Percentiles rank a stretch among this genome's conserved stretches.
Conservation (phyloP, 768 basidiomycete genomes). For the Tulasnella sp. region DNA sequence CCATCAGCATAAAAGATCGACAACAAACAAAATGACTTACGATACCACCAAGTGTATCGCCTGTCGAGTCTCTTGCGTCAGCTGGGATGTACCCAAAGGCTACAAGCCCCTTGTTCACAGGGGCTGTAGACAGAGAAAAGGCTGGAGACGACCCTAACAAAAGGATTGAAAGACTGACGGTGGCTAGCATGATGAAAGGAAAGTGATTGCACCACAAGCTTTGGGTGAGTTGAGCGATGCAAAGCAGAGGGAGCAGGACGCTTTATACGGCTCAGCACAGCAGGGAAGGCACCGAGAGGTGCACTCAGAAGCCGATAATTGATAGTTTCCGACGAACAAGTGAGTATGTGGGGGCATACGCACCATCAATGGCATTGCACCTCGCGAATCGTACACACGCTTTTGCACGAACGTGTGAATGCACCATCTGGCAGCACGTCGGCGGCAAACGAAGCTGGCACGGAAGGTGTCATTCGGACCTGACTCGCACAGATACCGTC, state of each 20-base stretch:
- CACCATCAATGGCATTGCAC: background rate
- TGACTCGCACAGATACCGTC: background rate
- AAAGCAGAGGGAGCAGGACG: background rate
- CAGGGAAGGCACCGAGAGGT: background rate
- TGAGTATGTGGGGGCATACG: background rate
- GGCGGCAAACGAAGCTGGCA: background rate
- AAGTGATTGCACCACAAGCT: background rate
- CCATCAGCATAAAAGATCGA: background rate
- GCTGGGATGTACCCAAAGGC: constrained; percentile 57
- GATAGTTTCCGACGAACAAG: background rate
- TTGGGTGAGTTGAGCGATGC: background rate
- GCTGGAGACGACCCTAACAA: background rate
- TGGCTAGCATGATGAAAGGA: background rate
- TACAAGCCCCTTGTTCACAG: constrained; percentile 41
- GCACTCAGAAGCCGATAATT: background rate
- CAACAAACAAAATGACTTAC: constrained; percentile 28
- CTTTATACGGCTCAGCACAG: background rate
- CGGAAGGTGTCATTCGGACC: background rate
- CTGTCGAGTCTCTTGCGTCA: constrained; percentile 48
- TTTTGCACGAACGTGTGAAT: background rate
- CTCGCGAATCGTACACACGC: background rate
- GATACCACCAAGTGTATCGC: constrained; percentile 53
- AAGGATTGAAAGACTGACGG: background rate
- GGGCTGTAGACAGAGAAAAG: background rate
- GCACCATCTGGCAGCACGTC: background rate